Evolutionary conservation across 2,329 filamentous ascomycete species (phyloP).

Genomic region (Pseudopyrenochaeta lycopersici): DNA sequence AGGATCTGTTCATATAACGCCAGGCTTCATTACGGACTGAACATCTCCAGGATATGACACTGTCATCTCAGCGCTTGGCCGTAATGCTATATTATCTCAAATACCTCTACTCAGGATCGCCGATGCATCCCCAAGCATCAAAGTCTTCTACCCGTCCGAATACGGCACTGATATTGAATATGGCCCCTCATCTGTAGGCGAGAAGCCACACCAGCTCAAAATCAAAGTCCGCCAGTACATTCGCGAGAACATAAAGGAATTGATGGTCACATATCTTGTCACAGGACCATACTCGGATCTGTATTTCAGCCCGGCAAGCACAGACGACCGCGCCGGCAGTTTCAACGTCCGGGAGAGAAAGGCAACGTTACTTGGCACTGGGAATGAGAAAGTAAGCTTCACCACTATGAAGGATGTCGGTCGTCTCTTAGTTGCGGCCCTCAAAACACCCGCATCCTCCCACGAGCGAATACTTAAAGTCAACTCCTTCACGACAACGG

Average conservation of each 20-base stretch:
- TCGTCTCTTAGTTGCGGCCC: conserved; percentile 69
- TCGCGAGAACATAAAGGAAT: conserved; percentile 59
- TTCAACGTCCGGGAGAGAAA: conserved; percentile 67
- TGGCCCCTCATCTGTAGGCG: conserved; percentile 64
- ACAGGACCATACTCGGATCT: conserved; percentile 75
- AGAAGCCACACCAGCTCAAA: conserved; percentile 75
- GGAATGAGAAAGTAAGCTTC: conserved; percentile 69
- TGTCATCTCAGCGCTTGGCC: conserved; percentile 70
- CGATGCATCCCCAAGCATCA: conserved; percentile 61
- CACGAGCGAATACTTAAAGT: conserved; percentile 68
- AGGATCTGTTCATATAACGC: conserved; percentile 1
- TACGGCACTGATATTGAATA: conserved; percentile 61
- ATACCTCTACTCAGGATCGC: conserved; percentile 69
- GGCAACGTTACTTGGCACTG: conserved; percentile 70
- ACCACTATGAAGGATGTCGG: conserved; percentile 78
- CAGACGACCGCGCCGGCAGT: conserved; percentile 58
- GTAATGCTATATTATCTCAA: conserved; percentile 69
- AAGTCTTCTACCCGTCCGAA: conserved; percentile 71
- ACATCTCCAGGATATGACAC: conserved; percentile 64
- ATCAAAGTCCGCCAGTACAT: conserved; percentile 72
- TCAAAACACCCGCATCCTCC: conserved; percentile 62
- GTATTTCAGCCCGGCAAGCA: conserved; percentile 60
- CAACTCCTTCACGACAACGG: conserved; percentile 75
- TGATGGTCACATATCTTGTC: conserved; percentile 73
- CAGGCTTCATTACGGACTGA: neutral